Evolutionary conservation across 2,329 filamentous ascomycete genomes (phyloP).

Genomic region (Ascochyta clinopodiicola): DNA sequence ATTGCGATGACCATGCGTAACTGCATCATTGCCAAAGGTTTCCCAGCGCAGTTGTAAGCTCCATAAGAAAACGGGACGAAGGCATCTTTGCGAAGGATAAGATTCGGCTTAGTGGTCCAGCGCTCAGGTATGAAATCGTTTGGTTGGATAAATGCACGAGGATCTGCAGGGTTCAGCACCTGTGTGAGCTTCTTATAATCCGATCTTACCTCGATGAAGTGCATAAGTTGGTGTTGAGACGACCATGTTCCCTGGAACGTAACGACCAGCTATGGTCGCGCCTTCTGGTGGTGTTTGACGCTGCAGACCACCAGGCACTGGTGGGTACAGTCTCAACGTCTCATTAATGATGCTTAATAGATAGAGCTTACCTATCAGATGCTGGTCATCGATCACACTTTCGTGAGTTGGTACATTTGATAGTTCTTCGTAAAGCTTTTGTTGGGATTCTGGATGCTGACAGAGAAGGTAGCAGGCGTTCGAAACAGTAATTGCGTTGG

Average conservation of each 20-base stretch:
- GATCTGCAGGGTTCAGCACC: constrained; percentile 5
- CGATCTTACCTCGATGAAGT: constrained; percentile 14
- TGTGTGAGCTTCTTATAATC: neutral
- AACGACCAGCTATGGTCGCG: constrained; percentile 22
- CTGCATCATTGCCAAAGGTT: constrained; percentile 22
- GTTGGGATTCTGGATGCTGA: constrained; percentile 40
- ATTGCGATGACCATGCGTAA: constrained; percentile 18
- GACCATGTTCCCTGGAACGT: constrained; percentile 29
- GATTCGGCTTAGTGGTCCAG: constrained; percentile 16
- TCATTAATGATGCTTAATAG: constrained; percentile 30
- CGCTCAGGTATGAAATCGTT: constrained; percentile 28
- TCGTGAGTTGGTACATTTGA: constrained; percentile 3
- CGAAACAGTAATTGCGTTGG: constrained; percentile 57
- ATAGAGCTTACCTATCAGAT: constrained; percentile 14
- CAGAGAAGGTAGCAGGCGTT: constrained; percentile 53
- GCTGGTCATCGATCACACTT: constrained; percentile 7
- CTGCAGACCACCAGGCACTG: constrained; percentile 27
- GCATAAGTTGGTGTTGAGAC: constrained; percentile 24
- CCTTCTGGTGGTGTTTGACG: constrained; percentile 35
- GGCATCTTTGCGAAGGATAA: constrained; percentile 52
- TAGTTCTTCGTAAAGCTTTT: constrained; percentile 20
- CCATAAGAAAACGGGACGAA: constrained; percentile 75
- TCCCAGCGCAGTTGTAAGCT: constrained; percentile 66
- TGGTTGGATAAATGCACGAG: constrained; percentile 20
- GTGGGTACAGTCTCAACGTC: constrained; percentile 23